Evolutionary conservation across 176 grass and related monocot genomes (phyloP).

Genomic region (Avena atlantica): DNA sequence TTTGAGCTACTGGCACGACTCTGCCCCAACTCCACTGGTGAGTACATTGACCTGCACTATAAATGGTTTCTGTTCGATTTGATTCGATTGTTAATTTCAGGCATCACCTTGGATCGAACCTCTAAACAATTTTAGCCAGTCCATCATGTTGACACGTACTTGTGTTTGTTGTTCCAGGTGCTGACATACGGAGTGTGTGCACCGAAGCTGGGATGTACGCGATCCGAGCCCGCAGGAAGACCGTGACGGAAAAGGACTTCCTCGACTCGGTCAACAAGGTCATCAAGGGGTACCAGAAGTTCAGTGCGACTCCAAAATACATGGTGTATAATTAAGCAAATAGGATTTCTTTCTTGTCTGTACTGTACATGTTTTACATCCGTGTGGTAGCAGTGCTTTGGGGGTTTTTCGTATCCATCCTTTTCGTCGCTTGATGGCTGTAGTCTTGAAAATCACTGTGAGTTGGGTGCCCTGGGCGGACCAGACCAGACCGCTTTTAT

Average conservation of each 20-base stretch:
- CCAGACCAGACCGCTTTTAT: neutral
- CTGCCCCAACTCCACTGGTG: conserved; percentile 95
- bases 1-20: conserved; percentile 93
- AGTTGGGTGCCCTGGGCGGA: neutral
- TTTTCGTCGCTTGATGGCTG: neutral
- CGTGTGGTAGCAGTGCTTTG: neutral
- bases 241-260: conserved; percentile 91
- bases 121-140: neutral
- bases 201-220: conserved; percentile 94
- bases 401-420: neutral
- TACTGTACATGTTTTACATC: conserved; percentile 11
- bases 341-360: neutral
- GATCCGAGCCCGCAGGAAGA: conserved; percentile 86
- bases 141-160: neutral
- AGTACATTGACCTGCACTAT: neutral
- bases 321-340: conserved; percentile 87
- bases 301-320: conserved; percentile 87
- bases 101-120: neutral
- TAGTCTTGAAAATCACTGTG: conserved; percentile 3
- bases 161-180: conserved; percentile 48
- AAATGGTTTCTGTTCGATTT: neutral
- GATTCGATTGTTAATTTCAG: neutral
- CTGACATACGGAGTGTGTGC: conserved; percentile 92
- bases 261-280: conserved; percentile 92
- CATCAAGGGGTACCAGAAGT: conserved; percentile 95